Evolutionary conservation across 805 yeast genomes (phyloP).

Genomic region (Candida oleophila): DNA sequence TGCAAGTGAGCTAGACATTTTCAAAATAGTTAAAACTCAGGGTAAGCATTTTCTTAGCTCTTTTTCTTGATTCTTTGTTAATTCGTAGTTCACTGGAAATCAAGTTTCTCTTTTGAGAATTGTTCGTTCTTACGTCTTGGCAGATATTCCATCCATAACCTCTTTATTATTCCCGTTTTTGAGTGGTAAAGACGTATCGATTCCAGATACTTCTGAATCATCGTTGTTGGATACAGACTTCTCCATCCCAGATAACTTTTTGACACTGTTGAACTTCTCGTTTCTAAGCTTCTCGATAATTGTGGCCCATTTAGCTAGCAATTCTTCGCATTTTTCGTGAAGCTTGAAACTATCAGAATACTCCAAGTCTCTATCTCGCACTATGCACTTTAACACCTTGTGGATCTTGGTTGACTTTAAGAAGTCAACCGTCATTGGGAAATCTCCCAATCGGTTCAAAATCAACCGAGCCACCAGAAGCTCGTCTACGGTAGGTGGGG

Average conservation of each 20-base stretch:
- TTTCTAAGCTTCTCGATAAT: slow-evolving; percentile 33
- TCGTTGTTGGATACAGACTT: slow-evolving; percentile 9
- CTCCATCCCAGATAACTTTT: not conserved
- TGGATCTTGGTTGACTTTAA: slow-evolving; percentile 48
- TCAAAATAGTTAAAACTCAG: too few species aligned
- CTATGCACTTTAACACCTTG: slow-evolving; percentile 50
- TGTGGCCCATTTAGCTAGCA: slow-evolving; percentile 42
- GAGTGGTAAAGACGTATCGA: slow-evolving; percentile 11
- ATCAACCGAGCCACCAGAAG: slow-evolving; percentile 40
- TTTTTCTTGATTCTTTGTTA: too few species aligned
- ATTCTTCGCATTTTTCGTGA: slow-evolving; percentile 42
- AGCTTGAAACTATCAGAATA: slow-evolving; percentile 45
- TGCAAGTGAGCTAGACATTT: too few species aligned
- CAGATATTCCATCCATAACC: slow-evolving; percentile 1
- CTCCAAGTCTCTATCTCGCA: slow-evolving; percentile 37
- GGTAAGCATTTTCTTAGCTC: too few species aligned
- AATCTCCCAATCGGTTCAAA: slow-evolving; percentile 40
- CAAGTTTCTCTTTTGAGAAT: not conserved
- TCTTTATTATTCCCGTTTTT: not conserved
- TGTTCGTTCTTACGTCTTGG: not conserved
- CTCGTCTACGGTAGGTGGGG: slow-evolving; percentile 45
- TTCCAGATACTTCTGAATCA: slow-evolving; percentile 26
- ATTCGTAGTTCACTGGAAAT: too few species aligned
- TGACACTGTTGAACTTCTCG: slow-evolving; percentile 21
- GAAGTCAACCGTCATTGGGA: slow-evolving; percentile 40